phyloP scores from a whole-genome alignment of 2,329 filamentous ascomycete genomes.

The Cercospora sp. region DNA sequence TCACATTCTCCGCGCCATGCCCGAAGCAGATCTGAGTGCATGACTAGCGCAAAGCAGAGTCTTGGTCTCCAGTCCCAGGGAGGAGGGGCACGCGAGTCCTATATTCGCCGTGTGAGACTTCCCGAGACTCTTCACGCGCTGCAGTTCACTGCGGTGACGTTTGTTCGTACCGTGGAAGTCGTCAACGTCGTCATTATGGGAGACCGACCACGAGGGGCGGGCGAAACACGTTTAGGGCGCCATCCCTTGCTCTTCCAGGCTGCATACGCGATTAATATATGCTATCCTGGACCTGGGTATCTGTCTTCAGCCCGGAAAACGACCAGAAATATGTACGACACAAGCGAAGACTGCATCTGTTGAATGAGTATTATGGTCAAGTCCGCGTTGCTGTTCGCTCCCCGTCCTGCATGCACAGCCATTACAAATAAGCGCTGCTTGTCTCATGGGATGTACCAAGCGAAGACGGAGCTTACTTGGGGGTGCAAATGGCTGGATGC shows the following conservation, averaged over 20 bases:
- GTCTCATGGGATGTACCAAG: neutral
- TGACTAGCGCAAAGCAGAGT: constrained; percentile 2
- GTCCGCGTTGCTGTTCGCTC: neutral
- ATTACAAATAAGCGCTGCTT: neutral
- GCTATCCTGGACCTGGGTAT: neutral
- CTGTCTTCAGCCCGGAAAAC: neutral
- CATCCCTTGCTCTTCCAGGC: neutral
- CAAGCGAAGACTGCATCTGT: neutral
- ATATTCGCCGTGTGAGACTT: neutral
- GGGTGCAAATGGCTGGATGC: neutral
- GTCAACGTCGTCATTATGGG: neutral
- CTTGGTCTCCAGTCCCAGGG: neutral
- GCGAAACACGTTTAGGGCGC: neutral
- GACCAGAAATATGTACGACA: neutral
- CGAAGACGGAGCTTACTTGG: neutral
- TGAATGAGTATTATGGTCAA: neutral
- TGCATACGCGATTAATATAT: neutral
- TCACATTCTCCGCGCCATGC: neutral
- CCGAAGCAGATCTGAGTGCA: constrained; percentile 1
- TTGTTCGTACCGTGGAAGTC: neutral
- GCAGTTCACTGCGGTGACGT: neutral
- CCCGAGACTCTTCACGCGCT: neutral
- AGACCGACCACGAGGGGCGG: neutral
- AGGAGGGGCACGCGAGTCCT: neutral
- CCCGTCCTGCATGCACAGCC: neutral